These are phyloP conservation scores for Prunella vulgaris DNA, from an alignment of 257 asterid genomes.

Conservation along the genomic window DNA sequence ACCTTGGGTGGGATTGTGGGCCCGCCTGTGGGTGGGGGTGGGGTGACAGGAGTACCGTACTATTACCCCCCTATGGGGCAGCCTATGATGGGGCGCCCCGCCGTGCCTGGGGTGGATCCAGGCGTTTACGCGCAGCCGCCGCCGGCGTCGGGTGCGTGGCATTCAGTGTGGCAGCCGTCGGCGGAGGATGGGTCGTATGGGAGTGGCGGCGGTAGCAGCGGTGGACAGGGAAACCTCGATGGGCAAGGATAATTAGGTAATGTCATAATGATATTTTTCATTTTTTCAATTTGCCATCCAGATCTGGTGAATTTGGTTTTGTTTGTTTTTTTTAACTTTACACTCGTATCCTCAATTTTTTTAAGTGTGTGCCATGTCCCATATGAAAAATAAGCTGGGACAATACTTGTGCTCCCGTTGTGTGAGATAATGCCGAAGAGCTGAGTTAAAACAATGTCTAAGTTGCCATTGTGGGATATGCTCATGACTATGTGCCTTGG, in stretches of 20 bases:
- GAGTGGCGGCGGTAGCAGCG: slow-evolving; percentile 42
- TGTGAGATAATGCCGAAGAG: background rate
- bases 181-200: slow-evolving; percentile 59
- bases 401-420: background rate
- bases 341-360: too few relatives aligned
- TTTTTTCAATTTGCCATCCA: background rate
- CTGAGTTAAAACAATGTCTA: background rate
- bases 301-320: slow-evolving; percentile 21
- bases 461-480: background rate
- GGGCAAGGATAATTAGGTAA: slow-evolving; percentile 53
- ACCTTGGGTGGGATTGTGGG: slow-evolving; percentile 41
- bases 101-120: slow-evolving; percentile 60
- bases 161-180: slow-evolving; percentile 69
- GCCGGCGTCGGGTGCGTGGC: slow-evolving; percentile 86
- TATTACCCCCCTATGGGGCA: slow-evolving; percentile 80
- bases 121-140: slow-evolving; percentile 51
- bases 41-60: slow-evolving; percentile 78
- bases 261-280: background rate
- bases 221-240: slow-evolving; percentile 60
- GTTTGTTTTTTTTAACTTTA: background rate
- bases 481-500: background rate
- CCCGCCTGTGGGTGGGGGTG: slow-evolving; percentile 43
- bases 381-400: too few relatives aligned
- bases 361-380: too few relatives aligned
- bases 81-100: slow-evolving; percentile 80